These are phyloP conservation scores for Trametes hirsuta DNA, from an alignment of 1,284 basidiomycete genomes.

Conservation along the genomic window DNA sequence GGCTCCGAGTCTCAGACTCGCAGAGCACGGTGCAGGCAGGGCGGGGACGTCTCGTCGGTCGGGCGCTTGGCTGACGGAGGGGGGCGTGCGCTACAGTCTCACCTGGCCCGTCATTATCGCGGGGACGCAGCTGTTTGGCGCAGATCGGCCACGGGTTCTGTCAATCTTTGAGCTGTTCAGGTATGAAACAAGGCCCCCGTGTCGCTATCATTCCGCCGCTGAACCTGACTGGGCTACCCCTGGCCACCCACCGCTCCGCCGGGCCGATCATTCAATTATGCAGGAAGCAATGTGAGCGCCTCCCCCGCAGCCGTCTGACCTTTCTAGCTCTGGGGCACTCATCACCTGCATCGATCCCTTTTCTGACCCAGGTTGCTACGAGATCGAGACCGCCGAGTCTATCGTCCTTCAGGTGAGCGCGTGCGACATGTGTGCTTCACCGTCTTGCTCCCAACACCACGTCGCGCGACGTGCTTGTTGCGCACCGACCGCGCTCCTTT, in stretches of 20 bases:
- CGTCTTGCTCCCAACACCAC: too few relatives aligned
- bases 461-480: too few relatives aligned
- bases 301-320: neutral
- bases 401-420: slow-evolving; percentile 47
- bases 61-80: slow-evolving; percentile 2
- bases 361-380: slow-evolving; percentile 41
- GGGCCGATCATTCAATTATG: slow-evolving; percentile 13
- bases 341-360: slow-evolving; percentile 19
- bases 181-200: slow-evolving; percentile 31
- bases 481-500: slow-evolving; percentile 7
- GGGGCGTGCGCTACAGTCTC: slow-evolving; percentile 32
- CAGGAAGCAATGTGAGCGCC: slow-evolving; percentile 32
- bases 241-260: slow-evolving; percentile 6
- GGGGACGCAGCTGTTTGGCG: slow-evolving; percentile 43
- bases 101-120: slow-evolving; percentile 51
- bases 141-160: slow-evolving; percentile 41
- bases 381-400: slow-evolving; percentile 51
- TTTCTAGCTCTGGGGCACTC: neutral
- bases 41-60: neutral
- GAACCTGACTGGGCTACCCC: slow-evolving; percentile 10
- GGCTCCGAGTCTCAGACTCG: too few relatives aligned
- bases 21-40: too few relatives aligned
- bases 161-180: slow-evolving; percentile 49
- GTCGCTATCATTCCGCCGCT: slow-evolving; percentile 12
- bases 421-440: too few relatives aligned